Conservation (phyloP, 441 rosid species). For the Jatropha podagrica region DNA sequence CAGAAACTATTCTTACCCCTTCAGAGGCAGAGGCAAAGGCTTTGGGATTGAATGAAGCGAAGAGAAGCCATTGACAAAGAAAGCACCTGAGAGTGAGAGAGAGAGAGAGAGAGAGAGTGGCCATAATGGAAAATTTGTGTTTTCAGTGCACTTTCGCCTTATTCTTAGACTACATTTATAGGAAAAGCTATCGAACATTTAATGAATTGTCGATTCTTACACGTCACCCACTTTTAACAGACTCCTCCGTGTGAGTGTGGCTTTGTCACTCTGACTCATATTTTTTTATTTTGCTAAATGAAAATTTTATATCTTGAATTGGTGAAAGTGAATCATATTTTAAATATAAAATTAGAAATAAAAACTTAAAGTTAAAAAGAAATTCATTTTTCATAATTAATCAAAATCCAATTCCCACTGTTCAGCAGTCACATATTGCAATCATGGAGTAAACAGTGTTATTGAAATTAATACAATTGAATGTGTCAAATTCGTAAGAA, state of each 20-base stretch:
- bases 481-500: too few species aligned
- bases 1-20: slow-evolving; percentile 10
- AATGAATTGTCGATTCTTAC: slow-evolving; percentile 5
- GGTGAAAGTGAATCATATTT: too few species aligned
- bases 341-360: neutral
- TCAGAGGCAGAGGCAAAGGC: slow-evolving; percentile 18
- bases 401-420: neutral
- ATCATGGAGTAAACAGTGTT: neutral
- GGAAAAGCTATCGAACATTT: neutral
- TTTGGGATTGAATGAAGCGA: slow-evolving; percentile 1
- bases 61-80: slow-evolving; percentile 25
- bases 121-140: neutral
- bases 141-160: neutral
- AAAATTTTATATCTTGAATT: neutral
- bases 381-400: too few species aligned
- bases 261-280: neutral
- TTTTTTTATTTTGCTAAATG: neutral
- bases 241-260: neutral
- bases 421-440: neutral
- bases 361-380: neutral
- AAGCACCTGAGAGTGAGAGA: neutral
- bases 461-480: neutral
- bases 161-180: slow-evolving; percentile 20
- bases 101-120: neutral
- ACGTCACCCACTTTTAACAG: slow-evolving; percentile 26